A percentile compares a stretch with the other conserved stretches of the same genome.
Evolutionary conservation across 179 eudicot genomes (phyloP).

Genomic region (Nepenthes alata): DNA sequence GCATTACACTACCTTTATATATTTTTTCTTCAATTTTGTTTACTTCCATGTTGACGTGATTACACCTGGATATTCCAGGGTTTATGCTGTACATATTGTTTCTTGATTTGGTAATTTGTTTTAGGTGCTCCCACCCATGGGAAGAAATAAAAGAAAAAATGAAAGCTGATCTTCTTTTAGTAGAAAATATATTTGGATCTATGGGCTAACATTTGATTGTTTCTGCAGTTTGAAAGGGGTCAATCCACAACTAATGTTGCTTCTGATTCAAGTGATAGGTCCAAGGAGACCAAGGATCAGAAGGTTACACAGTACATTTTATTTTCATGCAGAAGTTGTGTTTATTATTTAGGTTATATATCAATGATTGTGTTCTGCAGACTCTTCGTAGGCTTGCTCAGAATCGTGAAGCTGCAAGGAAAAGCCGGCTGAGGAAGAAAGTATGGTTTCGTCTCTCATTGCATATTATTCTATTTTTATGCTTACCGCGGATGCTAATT

Average conservation of each 20-base stretch:
- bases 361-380: slow-evolving; percentile 26
- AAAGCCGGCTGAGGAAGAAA: slow-evolving; percentile 87
- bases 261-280: slow-evolving; percentile 84
- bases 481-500: background rate
- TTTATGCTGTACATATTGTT: too few species aligned
- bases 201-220: slow-evolving; percentile 7
- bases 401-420: slow-evolving; percentile 98
- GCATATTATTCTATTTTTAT: background rate
- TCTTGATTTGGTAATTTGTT: too few species aligned
- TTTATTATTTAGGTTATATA: slow-evolving; percentile 6
- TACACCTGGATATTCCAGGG: too few species aligned
- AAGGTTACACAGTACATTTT: slow-evolving; percentile 37
- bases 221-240: slow-evolving; percentile 50
- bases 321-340: slow-evolving; percentile 3
- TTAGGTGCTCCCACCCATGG: too few species aligned
- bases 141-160: too few species aligned
- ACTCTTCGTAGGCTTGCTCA: slow-evolving; percentile 98
- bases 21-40: too few species aligned
- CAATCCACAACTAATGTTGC: slow-evolving; percentile 31
- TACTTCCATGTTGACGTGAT: too few species aligned
- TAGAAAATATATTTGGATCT: too few species aligned
- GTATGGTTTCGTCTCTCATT: slow-evolving; percentile 24
- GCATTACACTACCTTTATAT: too few species aligned
- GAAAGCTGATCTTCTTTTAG: too few species aligned
- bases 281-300: slow-evolving; percentile 72